Conservation (phyloP, 306 rosid species). For the Dalbergia oliveri region DNA sequence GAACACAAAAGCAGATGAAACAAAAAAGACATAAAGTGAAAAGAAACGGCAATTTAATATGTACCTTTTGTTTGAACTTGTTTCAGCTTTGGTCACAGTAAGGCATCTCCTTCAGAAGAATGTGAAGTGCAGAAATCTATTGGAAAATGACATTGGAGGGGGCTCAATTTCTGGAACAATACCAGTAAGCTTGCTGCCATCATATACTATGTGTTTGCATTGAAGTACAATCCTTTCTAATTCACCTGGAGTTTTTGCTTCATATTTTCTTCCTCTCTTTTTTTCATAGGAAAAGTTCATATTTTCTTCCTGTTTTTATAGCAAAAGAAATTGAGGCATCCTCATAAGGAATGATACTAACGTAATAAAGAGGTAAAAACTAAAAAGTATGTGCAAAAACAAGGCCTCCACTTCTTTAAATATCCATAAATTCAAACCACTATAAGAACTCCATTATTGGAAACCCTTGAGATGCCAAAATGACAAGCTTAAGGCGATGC, state of each 20-base stretch:
- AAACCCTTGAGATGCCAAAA: conserved; percentile 8
- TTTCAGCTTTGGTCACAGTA: conserved; percentile 88
- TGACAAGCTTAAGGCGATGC: not conserved
- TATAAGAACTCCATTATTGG: not conserved
- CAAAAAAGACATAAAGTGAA: not conserved
- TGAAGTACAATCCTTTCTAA: not conserved
- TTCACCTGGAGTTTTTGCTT: not conserved
- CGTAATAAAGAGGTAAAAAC: not conserved
- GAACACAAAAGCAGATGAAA: not conserved
- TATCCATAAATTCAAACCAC: not conserved
- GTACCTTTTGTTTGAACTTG: conserved; percentile 41
- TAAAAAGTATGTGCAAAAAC: not conserved
- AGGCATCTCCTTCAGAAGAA: conserved; percentile 96
- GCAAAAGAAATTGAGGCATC: conserved; percentile 13
- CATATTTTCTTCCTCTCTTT: not conserved
- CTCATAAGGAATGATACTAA: conserved; percentile 12
- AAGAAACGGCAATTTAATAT: conserved; percentile 3
- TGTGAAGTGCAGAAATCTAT: conserved; percentile 88
- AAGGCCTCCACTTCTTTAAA: not conserved
- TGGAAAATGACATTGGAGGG: conserved; percentile 97
- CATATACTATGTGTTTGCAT: conserved; percentile 13
- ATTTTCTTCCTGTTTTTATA: not conserved
- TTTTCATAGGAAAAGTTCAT: too few relatives aligned
- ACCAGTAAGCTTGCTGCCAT: conserved; percentile 62
- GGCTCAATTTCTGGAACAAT: conserved; percentile 89